A percentile compares a stretch with the other conserved stretches of the same genome.
These are phyloP conservation scores for Penicillium sclerotigenum DNA, from an alignment of 2,329 filamentous ascomycete species.

Conservation along the genomic window DNA sequence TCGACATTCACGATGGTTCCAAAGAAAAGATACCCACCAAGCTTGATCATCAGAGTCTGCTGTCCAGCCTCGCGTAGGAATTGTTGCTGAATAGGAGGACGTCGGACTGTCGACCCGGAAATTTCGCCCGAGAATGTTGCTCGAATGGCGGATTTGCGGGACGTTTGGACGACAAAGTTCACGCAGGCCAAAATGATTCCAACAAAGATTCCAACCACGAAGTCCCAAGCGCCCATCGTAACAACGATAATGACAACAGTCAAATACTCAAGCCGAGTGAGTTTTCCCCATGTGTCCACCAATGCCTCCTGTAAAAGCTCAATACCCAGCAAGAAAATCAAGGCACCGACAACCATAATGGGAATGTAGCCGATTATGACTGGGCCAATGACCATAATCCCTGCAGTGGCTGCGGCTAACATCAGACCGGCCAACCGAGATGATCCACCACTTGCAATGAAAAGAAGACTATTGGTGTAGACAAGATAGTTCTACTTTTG, in stretches of 20 bases:
- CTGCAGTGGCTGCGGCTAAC: constrained; percentile 74
- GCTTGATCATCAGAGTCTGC: constrained; percentile 87
- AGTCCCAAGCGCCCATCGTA: constrained; percentile 96
- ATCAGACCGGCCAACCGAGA: constrained; percentile 81
- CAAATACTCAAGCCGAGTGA: constrained; percentile 81
- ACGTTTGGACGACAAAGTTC: constrained; percentile 87
- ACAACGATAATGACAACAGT: constrained; percentile 87
- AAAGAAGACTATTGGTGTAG: constrained; percentile 95
- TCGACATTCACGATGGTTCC: constrained; percentile 96
- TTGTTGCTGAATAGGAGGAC: constrained; percentile 82
- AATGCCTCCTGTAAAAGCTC: constrained; percentile 86
- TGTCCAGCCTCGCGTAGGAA: constrained; percentile 81
- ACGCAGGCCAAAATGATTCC: constrained; percentile 90
- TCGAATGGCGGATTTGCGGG: constrained; percentile 80
- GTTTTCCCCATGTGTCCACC: constrained; percentile 81
- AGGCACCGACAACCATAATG: constrained; percentile 90
- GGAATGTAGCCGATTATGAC: constrained; percentile 90
- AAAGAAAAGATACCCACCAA: constrained; percentile 96
- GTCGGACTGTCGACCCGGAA: constrained; percentile 85
- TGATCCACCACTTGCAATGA: constrained; percentile 88
- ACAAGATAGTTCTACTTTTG: constrained; percentile 83
- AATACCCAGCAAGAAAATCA: constrained; percentile 94
- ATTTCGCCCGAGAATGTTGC: constrained; percentile 87
- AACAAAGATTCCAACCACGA: constrained; percentile 88
- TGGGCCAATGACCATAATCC: constrained; percentile 80